Percentiles rank a stretch among this genome's conserved stretches.
phyloP scores from a whole-genome alignment of 2,329 filamentous ascomycete genomes.

The Trichophyton schoenleinii region DNA sequence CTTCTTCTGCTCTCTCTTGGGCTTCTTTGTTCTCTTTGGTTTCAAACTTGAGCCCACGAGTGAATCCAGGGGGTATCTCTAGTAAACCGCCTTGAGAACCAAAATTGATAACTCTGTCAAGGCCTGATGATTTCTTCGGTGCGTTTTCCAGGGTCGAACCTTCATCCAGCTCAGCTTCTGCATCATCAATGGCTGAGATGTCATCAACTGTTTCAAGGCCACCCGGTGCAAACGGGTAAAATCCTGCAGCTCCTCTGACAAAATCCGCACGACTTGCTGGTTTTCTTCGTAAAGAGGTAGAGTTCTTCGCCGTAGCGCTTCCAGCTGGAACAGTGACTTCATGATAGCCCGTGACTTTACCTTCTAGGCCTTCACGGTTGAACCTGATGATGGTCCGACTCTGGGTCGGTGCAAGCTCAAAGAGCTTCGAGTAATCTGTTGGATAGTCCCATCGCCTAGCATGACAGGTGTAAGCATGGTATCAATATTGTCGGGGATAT shows the following conservation, averaged over 20 bases:
- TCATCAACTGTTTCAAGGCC: conserved; percentile 79
- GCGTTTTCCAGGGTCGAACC: conserved; percentile 30
- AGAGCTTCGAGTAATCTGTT: conserved; percentile 69
- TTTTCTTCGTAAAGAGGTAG: conserved; percentile 74
- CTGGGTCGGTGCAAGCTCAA: conserved; percentile 78
- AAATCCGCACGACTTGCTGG: conserved; percentile 81
- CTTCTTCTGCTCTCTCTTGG: conserved; percentile 51
- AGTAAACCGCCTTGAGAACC: conserved; percentile 64
- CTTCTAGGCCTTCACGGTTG: conserved; percentile 78
- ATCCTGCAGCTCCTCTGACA: conserved; percentile 81
- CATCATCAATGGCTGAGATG: conserved; percentile 74
- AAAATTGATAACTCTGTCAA: conserved; percentile 81
- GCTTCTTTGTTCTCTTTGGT: conserved; percentile 43
- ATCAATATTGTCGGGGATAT: conserved; percentile 7
- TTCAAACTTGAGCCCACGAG: conserved; percentile 60
- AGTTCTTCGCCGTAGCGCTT: conserved; percentile 88
- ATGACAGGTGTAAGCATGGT: neutral
- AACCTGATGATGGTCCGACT: conserved; percentile 92
- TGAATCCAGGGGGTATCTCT: conserved; percentile 69
- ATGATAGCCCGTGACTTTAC: conserved; percentile 81
- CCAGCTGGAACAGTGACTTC: conserved; percentile 85
- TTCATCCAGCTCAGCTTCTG: conserved; percentile 49
- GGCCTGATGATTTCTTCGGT: conserved; percentile 31
- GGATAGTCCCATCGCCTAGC: conserved; percentile 62
- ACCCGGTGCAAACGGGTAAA: conserved; percentile 86